Base-by-base conservation (phyloP, 2,329 filamentous ascomycete genomes). In the Sarocladium oryzae region DNA sequence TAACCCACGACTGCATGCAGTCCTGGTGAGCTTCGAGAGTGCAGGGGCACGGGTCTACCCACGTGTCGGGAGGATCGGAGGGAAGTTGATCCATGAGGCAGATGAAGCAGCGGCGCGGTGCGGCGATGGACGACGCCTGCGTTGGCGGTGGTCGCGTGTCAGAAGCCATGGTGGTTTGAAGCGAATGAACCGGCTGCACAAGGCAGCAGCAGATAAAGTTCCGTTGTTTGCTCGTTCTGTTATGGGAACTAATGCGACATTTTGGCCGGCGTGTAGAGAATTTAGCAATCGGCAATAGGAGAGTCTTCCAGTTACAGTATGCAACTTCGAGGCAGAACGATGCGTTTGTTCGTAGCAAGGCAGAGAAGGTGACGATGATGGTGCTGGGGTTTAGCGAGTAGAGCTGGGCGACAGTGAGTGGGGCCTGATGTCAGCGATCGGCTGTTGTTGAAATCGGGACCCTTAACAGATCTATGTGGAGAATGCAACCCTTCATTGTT, bases 21-120 rank as follows among this genome's bases (percentile, higher is more conserved):
- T 83, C 80, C 66, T 97, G 90, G 65, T 99, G 93, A 1, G 91
- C 93, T 52, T 88, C 88, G 35, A 99, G 76, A 11, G 88, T 90
- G 69, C 93, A 99, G 1, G 86, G 86, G 65, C 93, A 99, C 2
- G 93, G 91, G 51, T 86, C 88, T 40, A 89, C 84, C 92, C 93
- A 99, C 51, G 72, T 67, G 41, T 69, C 65, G 3, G 77, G 73
- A 8, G 74, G 61, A 18, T 70, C 66, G 9, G 64, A 67, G 35
- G 81, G 74, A 23, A 71, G 70, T 56, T 82, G 72, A 48, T 81
- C 81, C 56, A 72, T 74, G 26, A 84, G 73, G 62, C 82, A 85
- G 60, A 85, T 81, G 68, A 82, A 85, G 71, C 82, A 85, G 60
- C 71, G 73, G 48, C 70, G 69, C 16, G 62, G 64, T 3, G 60